Conservation (phyloP, 1,139 yeast genomes). For the Zhuliangozyma blackwelliae region DNA sequence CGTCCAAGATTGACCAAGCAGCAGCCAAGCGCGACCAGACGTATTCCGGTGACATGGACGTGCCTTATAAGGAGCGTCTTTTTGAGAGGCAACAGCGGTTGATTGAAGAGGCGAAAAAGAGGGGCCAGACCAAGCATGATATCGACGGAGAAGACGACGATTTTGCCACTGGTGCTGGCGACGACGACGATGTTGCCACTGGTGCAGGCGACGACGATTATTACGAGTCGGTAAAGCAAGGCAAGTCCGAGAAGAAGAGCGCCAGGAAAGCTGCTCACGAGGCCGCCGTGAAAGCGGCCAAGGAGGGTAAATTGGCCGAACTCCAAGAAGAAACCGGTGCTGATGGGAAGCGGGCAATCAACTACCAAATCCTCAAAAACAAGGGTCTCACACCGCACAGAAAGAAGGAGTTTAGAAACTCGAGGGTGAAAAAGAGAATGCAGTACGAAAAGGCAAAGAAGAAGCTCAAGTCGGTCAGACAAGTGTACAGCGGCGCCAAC, state of each 20-base stretch:
- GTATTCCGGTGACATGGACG: slow-evolving; percentile 79
- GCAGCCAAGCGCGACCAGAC: slow-evolving; percentile 48
- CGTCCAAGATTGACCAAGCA: slow-evolving; percentile 91
- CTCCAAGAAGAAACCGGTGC: slow-evolving; percentile 62
- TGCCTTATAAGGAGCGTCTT: slow-evolving; percentile 88
- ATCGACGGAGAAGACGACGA: slow-evolving; percentile 41
- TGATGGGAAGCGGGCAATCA: slow-evolving; percentile 91
- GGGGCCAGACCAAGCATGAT: slow-evolving; percentile 58
- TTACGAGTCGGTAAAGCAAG: slow-evolving; percentile 48
- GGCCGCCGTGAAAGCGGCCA: slow-evolving; percentile 73
- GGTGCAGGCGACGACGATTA: slow-evolving; percentile 47
- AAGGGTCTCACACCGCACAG: slow-evolving; percentile 93
- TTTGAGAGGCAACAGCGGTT: slow-evolving; percentile 87
- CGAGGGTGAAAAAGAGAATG: slow-evolving; percentile 97
- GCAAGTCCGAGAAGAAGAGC: slow-evolving; percentile 44
- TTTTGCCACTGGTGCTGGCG: slow-evolving; percentile 36
- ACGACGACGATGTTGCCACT: slow-evolving; percentile 47
- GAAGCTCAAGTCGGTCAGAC: slow-evolving; percentile 86
- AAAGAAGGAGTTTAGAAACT: slow-evolving; percentile 88
- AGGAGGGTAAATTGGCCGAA: slow-evolving; percentile 78
- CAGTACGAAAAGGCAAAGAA: slow-evolving; percentile 93
- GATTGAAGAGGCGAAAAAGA: slow-evolving; percentile 79
- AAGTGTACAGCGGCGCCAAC: slow-evolving; percentile 69
- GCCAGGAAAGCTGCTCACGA: slow-evolving; percentile 64
- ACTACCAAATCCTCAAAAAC: slow-evolving; percentile 88